phyloP scores from a whole-genome alignment of 2,329 filamentous ascomycete species.

The Microdochium bolleyi region DNA sequence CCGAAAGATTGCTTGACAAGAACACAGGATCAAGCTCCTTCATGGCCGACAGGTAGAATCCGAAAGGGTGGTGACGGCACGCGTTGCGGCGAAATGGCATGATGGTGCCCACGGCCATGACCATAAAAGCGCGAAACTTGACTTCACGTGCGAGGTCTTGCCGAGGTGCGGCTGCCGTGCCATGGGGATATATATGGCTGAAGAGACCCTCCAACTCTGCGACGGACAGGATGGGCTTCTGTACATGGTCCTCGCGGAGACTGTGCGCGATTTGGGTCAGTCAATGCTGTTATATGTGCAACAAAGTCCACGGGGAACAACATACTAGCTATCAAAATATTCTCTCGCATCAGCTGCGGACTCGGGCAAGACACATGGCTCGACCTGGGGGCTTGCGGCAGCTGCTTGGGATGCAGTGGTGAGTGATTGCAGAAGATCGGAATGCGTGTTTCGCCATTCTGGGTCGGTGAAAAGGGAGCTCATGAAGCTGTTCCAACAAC shows the following conservation, averaged over 20 bases:
- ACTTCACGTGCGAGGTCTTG: not conserved
- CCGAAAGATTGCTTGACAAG: not conserved
- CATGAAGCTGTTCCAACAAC: not conserved
- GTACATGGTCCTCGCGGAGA: not conserved
- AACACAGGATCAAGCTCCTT: not conserved
- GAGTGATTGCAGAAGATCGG: not conserved
- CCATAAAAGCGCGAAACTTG: not conserved
- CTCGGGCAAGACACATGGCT: not conserved
- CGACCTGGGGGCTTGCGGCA: not conserved
- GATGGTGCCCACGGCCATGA: not conserved
- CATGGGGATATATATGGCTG: not conserved
- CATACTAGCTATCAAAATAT: conserved; percentile 1
- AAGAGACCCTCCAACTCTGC: not conserved
- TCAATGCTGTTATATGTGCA: not conserved
- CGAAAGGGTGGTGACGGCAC: not conserved
- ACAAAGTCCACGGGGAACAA: not conserved
- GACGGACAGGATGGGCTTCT: not conserved
- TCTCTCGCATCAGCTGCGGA: not conserved
- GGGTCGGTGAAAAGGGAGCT: not conserved
- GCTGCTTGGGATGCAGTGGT: not conserved
- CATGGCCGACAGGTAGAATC: conserved; percentile 1
- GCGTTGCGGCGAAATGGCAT: not conserved
- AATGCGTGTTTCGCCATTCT: conserved; percentile 1
- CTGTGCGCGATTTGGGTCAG: not conserved
- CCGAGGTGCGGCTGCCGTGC: not conserved